Percentiles rank a stretch among this genome's conserved stretches.
These are phyloP conservation scores for Ceriops decandra DNA, from an alignment of 345 rosid species.

Conservation along the genomic window DNA sequence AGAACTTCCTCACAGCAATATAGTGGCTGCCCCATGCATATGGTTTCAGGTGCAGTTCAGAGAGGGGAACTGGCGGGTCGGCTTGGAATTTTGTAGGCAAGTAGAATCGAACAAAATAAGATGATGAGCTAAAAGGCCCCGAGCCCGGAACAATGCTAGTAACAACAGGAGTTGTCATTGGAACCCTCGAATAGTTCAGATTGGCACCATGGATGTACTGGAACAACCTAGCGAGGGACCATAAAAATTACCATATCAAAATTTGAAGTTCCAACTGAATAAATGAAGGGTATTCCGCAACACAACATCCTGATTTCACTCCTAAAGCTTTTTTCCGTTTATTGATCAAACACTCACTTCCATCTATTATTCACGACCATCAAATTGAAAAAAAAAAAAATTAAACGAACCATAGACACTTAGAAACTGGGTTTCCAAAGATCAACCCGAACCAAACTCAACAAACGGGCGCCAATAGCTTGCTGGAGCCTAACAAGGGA, in stretches of 20 bases:
- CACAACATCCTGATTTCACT: too few relatives aligned
- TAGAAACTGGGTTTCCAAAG: background rate
- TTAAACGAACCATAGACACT: background rate
- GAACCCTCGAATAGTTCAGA: conserved; percentile 51
- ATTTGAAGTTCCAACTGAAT: too few relatives aligned
- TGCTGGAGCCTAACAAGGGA: background rate
- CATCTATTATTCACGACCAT: background rate
- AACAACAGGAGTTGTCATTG: conserved; percentile 51
- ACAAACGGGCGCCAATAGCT: background rate
- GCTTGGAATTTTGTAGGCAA: conserved; percentile 52
- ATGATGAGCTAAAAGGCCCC: conserved; percentile 53
- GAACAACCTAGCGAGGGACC: conserved; percentile 41
- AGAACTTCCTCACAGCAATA: conserved; percentile 56
- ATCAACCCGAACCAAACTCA: background rate
- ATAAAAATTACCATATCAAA: background rate
- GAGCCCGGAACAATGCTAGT: conserved; percentile 59
- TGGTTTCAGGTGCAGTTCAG: conserved; percentile 44
- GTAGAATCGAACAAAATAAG: conserved; percentile 49
- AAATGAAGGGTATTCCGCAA: too few relatives aligned
- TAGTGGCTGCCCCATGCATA: conserved; percentile 38
- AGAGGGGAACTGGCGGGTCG: conserved; percentile 54
- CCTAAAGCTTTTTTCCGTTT: too few relatives aligned
- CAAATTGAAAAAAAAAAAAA: background rate
- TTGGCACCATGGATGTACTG: conserved; percentile 64
- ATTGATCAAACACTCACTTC: background rate